Percentiles rank a stretch among this genome's conserved stretches.
Evolutionary conservation across 176 grass and related monocot genomes (phyloP).

Genomic region (Chrysopogon serrulatus): DNA sequence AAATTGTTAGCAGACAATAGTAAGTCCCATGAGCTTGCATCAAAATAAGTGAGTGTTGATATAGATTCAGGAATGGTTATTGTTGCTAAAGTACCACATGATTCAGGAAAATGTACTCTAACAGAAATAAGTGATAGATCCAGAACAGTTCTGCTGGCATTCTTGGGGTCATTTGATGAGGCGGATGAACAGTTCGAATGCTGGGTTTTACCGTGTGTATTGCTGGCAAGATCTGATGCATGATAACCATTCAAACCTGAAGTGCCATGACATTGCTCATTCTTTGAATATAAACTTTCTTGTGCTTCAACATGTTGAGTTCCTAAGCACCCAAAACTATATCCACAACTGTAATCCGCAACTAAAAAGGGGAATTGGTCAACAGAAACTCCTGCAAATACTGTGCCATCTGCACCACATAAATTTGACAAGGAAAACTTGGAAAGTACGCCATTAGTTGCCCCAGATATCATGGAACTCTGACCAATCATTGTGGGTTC

Average conservation of each 20-base stretch:
- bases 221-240: slow-evolving; percentile 12
- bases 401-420: slow-evolving; percentile 20
- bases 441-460: slow-evolving; percentile 24
- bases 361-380: slow-evolving; percentile 72
- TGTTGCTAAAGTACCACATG: slow-evolving; percentile 62
- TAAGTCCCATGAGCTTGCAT: slow-evolving; percentile 63
- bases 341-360: slow-evolving; percentile 25
- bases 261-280: slow-evolving; percentile 17
- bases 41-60: slow-evolving; percentile 42
- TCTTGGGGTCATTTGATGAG: slow-evolving; percentile 10
- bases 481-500: slow-evolving; percentile 21
- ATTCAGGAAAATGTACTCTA: slow-evolving; percentile 76
- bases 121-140: slow-evolving; percentile 57
- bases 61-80: slow-evolving; percentile 56
- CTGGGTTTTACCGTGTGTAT: slow-evolving; percentile 2
- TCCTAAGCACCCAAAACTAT: slow-evolving; percentile 24
- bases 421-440: slow-evolving; percentile 65
- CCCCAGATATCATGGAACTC: slow-evolving; percentile 14
- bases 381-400: slow-evolving; percentile 47
- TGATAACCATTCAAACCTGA: slow-evolving; percentile 24
- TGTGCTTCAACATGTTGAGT: slow-evolving; percentile 32
- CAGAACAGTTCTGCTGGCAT: slow-evolving; percentile 39
- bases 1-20: slow-evolving; percentile 60
- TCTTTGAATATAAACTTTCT: slow-evolving; percentile 28
- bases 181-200: slow-evolving; percentile 8